Evolutionary conservation across 169 alveolate species (phyloP).

Genomic region (Plasmodium falciparum): DNA sequence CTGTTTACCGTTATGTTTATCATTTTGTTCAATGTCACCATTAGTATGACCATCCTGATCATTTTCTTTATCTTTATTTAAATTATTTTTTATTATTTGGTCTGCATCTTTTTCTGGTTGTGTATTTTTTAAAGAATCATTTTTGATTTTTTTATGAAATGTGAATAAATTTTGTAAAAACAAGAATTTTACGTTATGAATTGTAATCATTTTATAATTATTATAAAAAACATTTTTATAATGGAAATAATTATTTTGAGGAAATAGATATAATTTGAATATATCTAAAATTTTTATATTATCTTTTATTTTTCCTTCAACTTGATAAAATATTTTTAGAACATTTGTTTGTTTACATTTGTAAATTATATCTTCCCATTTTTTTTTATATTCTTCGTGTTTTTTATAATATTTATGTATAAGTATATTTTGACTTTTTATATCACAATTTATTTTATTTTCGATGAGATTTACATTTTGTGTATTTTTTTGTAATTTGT

Average conservation of each 20-base stretch:
- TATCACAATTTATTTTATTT: not conserved
- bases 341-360: slow-evolving; percentile 10
- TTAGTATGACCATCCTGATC: too few relatives aligned
- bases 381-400: slow-evolving; percentile 5
- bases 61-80: not conserved
- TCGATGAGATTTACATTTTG: not conserved
- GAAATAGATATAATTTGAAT: slow-evolving; percentile 28
- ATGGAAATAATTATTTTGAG: not conserved
- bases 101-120: not conserved
- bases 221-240: slow-evolving; percentile 33
- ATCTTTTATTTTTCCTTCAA: slow-evolving; percentile 3
- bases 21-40: not conserved
- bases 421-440: not conserved
- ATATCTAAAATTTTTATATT: slow-evolving; percentile 22
- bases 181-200: slow-evolving; percentile 24
- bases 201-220: slow-evolving; percentile 32
- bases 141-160: slow-evolving; percentile 10
- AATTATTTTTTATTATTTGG: not conserved
- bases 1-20: too few relatives aligned
- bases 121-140: not conserved
- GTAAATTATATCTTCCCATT: slow-evolving; percentile 7
- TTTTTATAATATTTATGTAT: not conserved
- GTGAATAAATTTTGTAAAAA: slow-evolving; percentile 27
- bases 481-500: too few relatives aligned
- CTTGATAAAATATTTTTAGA: not conserved